phyloP scores from a whole-genome alignment of 2,329 filamentous ascomycete species.

The Fusarium veterinarium region DNA sequence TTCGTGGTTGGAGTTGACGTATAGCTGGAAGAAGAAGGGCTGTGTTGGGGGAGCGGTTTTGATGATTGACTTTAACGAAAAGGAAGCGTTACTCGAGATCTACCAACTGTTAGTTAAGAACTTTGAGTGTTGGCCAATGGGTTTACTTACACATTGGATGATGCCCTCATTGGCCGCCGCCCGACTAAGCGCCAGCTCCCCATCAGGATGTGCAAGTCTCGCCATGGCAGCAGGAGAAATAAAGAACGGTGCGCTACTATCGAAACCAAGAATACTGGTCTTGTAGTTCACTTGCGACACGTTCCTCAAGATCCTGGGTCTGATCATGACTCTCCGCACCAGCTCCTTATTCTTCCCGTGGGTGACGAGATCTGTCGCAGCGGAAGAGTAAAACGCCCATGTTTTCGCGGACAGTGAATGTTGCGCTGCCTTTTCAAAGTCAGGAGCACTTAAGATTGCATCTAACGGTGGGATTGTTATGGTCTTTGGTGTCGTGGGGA shows the following conservation, averaged over 20 bases:
- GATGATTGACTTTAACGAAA: conserved; percentile 40
- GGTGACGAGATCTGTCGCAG: conserved; percentile 69
- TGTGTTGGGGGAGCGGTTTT: conserved; percentile 27
- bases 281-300: conserved; percentile 63
- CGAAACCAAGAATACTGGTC: conserved; percentile 65
- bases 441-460: conserved; percentile 42
- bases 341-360: conserved; percentile 65
- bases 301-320: conserved; percentile 67
- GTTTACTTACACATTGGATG: conserved; percentile 39
- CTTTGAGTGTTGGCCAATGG: accelerated
- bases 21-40: conserved; percentile 57
- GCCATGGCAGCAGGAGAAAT: conserved; percentile 74
- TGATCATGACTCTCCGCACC: conserved; percentile 67
- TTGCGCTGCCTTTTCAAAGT: conserved; percentile 69
- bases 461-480: background rate
- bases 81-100: conserved; percentile 44
- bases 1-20: conserved; percentile 62
- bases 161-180: conserved; percentile 41
- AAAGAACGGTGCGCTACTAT: conserved; percentile 68
- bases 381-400: conserved; percentile 76
- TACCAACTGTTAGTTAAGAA: background rate
- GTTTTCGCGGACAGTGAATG: conserved; percentile 68
- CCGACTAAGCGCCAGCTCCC: conserved; percentile 57
- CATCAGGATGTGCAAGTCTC: conserved; percentile 71
- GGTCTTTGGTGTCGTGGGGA: background rate